These are phyloP conservation scores for Cutaneotrichosporon curvatum DNA, from an alignment of 1,284 basidiomycete genomes.

Conservation along the genomic window DNA sequence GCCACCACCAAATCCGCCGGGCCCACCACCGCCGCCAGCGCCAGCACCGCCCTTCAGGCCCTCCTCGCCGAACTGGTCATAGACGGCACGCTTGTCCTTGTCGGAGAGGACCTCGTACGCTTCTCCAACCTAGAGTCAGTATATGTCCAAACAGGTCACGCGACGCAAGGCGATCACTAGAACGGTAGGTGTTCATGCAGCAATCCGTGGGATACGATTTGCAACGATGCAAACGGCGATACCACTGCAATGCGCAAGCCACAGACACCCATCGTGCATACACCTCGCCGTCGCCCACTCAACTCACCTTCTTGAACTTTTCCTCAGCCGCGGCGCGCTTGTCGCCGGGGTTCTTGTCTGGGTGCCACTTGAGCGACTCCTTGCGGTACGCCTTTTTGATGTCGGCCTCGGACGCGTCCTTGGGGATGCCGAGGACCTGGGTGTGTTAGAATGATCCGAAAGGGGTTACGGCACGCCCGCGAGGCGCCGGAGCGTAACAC, in stretches of 20 bases:
- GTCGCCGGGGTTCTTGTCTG: constrained; percentile 61
- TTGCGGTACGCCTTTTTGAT: constrained; percentile 58
- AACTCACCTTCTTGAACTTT: constrained; percentile 83
- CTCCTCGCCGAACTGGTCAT: constrained; percentile 94
- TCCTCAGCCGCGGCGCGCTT: constrained; percentile 65
- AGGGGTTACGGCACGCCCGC: no score
- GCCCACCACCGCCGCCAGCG: constrained; percentile 45
- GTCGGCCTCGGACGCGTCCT: constrained; percentile 68
- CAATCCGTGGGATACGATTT: no score
- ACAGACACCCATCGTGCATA: not conserved
- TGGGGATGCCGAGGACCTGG: constrained; percentile 58
- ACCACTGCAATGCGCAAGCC: no score
- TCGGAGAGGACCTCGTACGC: constrained; percentile 95
- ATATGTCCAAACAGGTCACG: not conserved
- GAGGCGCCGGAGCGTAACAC: no score
- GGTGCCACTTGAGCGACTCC: constrained; percentile 83
- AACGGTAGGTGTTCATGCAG: no score
- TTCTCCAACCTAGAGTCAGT: constrained; percentile 64
- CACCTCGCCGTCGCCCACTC: not conserved
- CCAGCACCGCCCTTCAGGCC: constrained; percentile 64
- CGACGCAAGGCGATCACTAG: no score
- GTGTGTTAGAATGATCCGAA: constrained; percentile 8
- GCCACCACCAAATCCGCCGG: constrained; percentile 46
- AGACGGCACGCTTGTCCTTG: constrained; percentile 78
- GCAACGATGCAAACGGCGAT: no score